Base-by-base conservation (phyloP, 2,329 filamentous ascomycete species). In the Exophiala viscosa region DNA sequence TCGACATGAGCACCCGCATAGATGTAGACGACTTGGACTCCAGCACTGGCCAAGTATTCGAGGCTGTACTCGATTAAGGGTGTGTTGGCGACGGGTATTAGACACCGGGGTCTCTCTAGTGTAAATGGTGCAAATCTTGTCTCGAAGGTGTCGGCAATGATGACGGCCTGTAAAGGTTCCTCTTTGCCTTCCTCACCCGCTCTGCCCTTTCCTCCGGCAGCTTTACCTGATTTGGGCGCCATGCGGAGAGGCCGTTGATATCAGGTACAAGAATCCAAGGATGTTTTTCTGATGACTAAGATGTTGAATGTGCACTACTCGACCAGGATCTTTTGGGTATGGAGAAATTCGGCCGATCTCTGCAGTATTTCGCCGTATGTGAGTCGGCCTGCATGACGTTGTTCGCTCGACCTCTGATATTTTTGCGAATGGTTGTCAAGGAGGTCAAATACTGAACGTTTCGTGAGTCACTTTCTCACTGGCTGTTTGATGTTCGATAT, bases 61-160 rank as follows among this genome's bases (percentile, higher is more conserved):
- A 97, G 84, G 3, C 92, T 97, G 70, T 99, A 97, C 71, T 99
- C 93, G 73, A 99, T 95, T 58, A 99, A 78, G 33, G 93, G 92
- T 1, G 86, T 91, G 70, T 97, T 97, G 55, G 90, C 93, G 55
- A 99, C 80, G 9, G 92, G 90, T 5, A 99, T 79, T 31, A 99
- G 85, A 75, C 93, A 97, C 88, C 93, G 82, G 66, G 93, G 93
- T 62, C 82, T 87, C 68, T 96, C 88, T 52, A 95, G 75, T 0
- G 90, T 92, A 67, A 97, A 93, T 0, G 93, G 93, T 63, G 80
- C 83, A 73, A 95, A 99, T 69, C 90, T 80, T 43, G 90, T 90
- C 71, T 97, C 91, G 69, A 95, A 99, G 1, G 90, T 91, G 76
- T 99, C 93, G 60, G 92, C 88, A 60, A 99, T 83, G 54, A 99